Evolutionary conservation across 345 rosid species (phyloP).

Genomic region (Heritiera fomes): DNA sequence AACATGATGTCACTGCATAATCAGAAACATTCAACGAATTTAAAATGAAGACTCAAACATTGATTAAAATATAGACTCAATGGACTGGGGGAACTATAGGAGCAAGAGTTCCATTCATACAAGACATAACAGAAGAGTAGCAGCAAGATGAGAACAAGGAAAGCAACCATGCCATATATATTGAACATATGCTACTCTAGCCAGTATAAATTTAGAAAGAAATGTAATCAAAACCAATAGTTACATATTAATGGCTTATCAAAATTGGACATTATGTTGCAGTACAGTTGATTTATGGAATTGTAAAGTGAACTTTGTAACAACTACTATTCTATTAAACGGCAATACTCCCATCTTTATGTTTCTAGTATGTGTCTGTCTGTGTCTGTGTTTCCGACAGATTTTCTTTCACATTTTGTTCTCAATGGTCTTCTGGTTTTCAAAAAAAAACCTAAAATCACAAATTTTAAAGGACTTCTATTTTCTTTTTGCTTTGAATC

Average conservation of each 20-base stretch:
- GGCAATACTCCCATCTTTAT: not conserved
- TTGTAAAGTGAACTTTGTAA: not conserved
- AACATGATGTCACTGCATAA: too few species aligned
- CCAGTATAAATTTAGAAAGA: conserved; percentile 12
- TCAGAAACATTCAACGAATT: conserved; percentile 18
- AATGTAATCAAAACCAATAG: not conserved
- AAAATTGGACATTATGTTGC: not conserved
- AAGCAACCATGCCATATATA: not conserved
- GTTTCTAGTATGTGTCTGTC: not conserved
- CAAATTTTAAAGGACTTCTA: not conserved
- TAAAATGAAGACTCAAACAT: not conserved
- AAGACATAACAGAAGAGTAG: conserved; percentile 16
- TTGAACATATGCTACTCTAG: conserved; percentile 7
- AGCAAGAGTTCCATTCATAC: not conserved
- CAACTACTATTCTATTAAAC: not conserved
- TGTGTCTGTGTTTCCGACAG: not conserved
- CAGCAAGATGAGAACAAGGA: not conserved
- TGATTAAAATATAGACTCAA: not conserved
- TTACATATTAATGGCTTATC: not conserved
- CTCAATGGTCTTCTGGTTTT: not conserved
- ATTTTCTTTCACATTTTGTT: not conserved
- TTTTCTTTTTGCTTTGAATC: not conserved
- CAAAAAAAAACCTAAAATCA: not conserved
- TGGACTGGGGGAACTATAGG: conserved; percentile 5
- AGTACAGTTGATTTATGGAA: not conserved